Conservation (phyloP, 371 early-diverging fungal species). For the Apophysomyces trapeziformis region DNA sequence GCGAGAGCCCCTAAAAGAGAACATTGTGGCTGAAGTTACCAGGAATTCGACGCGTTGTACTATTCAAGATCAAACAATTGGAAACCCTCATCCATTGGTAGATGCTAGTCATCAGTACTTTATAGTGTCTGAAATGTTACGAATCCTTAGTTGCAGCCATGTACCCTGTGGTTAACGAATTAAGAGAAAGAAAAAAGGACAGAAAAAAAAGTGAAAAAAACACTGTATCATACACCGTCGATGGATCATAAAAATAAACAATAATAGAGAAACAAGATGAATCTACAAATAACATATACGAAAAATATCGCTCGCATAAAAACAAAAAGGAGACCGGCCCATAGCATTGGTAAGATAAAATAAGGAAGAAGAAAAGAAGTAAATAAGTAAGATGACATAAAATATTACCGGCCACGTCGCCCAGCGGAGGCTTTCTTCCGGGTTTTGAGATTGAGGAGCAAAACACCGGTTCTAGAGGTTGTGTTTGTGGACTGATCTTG, state of each 20-base stretch:
- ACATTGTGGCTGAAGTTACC: too few species aligned
- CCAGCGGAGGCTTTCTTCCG: constrained; percentile 39
- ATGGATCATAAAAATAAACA: not conserved
- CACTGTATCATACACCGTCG: not conserved
- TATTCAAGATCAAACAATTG: too few species aligned
- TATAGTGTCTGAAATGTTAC: not conserved
- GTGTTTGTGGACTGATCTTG: constrained; percentile 12
- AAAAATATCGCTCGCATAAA: not conserved
- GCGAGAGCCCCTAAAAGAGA: too few species aligned
- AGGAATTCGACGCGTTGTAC: too few species aligned
- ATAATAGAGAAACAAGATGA: not conserved
- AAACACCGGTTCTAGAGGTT: constrained; percentile 29
- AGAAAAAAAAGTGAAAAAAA: not conserved
- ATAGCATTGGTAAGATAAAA: not conserved
- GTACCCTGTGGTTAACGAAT: not conserved
- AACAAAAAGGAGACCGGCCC: constrained; percentile 4
- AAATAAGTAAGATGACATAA: not conserved
- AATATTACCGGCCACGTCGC: constrained; percentile 19
- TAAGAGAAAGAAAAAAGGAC: not conserved
- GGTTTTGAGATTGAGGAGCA: constrained; percentile 46
- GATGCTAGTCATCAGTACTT: too few species aligned
- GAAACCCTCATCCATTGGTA: too few species aligned
- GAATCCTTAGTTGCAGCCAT: not conserved
- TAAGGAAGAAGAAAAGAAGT: not conserved
- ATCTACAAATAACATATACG: constrained; percentile 3